phyloP scores from a whole-genome alignment of 2,329 filamentous ascomycete genomes.

The Arachnopeziza araneosa region DNA sequence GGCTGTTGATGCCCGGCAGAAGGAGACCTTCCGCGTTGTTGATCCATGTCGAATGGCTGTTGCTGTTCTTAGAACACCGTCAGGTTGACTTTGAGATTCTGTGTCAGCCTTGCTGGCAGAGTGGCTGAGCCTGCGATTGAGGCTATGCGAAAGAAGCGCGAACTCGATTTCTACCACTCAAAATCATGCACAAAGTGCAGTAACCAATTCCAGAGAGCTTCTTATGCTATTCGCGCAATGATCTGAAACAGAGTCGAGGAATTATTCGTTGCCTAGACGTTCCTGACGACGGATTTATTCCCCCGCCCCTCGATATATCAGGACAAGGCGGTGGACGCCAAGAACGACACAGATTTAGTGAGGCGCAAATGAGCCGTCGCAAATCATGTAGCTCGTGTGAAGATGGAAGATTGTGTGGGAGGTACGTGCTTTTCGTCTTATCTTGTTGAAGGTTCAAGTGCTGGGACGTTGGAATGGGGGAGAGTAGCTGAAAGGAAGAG shows the following conservation, averaged over 20 bases:
- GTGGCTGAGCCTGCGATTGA: conserved; percentile 26
- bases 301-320: background rate
- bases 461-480: background rate
- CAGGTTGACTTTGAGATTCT: conserved; percentile 18
- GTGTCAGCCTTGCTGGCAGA: conserved; percentile 23
- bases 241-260: conserved; percentile 10
- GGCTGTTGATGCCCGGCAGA: conserved; percentile 50
- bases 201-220: conserved; percentile 6
- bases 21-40: conserved; percentile 56
- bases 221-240: background rate
- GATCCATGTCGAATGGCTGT: conserved; percentile 41
- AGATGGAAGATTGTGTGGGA: background rate
- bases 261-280: conserved; percentile 12
- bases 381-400: background rate
- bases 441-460: background rate
- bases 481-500: background rate
- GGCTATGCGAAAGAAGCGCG: conserved; percentile 23
- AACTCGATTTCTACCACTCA: conserved; percentile 19
- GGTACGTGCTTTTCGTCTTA: background rate
- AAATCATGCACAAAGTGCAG: background rate
- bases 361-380: background rate
- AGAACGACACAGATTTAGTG: background rate
- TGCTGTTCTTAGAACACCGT: conserved; percentile 32
- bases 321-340: background rate
- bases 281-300: conserved; percentile 9